Conservation (phyloP, 23 red algal species). For the Gracilaria domingensis region DNA sequence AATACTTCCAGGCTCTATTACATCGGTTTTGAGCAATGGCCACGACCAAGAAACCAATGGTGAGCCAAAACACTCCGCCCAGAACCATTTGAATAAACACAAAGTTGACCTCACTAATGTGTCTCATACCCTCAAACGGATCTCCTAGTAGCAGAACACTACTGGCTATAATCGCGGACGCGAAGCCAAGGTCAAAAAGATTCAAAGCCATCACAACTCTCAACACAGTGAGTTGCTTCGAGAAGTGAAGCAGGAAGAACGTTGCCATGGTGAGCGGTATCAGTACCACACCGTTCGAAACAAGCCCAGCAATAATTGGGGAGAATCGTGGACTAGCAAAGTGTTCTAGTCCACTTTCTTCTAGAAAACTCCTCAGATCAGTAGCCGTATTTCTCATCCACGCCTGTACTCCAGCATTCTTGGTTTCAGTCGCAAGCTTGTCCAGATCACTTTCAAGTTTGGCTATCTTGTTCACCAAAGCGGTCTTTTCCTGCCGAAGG, state of each 20-base stretch:
- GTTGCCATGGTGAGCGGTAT: constrained; percentile 45
- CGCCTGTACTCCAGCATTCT: constrained; percentile 42
- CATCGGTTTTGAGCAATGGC: constrained; percentile 39
- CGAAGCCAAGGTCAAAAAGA: constrained; percentile 68
- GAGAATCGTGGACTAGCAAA: constrained; percentile 68
- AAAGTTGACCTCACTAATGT: constrained; percentile 73
- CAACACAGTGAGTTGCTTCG: constrained; percentile 59
- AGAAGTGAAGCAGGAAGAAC: constrained; percentile 46
- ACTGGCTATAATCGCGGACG: constrained; percentile 44
- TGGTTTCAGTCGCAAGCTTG: constrained; percentile 19
- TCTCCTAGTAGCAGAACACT: constrained; percentile 46
- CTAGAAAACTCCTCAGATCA: constrained; percentile 61
- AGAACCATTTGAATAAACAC: constrained; percentile 69
- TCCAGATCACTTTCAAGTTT: constrained; percentile 43
- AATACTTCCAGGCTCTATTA: constrained; percentile 55
- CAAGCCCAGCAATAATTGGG: constrained; percentile 63
- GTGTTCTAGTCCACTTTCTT: constrained; percentile 66
- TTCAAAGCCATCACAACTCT: constrained; percentile 64
- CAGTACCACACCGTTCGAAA: constrained; percentile 59
- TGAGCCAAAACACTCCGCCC: constrained; percentile 56
- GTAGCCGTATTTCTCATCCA: constrained; percentile 58
- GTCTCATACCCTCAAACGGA: constrained; percentile 64
- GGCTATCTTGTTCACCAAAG: constrained; percentile 63
- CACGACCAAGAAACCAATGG: constrained; percentile 39
- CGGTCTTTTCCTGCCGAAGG: constrained; percentile 42